phyloP scores from a whole-genome alignment of 805 yeast genomes.

The Sugiyamaella mastotermitis region DNA sequence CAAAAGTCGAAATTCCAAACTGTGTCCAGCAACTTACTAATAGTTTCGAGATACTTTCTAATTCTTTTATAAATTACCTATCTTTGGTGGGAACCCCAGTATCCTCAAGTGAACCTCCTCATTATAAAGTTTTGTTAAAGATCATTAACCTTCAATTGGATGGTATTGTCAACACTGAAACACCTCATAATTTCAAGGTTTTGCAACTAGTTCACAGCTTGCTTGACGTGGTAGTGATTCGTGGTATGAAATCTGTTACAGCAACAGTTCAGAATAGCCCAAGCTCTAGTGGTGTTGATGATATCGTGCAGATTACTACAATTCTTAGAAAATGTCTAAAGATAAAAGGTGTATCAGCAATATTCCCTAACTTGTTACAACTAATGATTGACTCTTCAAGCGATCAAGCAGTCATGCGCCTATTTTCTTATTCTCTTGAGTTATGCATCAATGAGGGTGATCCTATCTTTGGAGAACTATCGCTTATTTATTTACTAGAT shows the following conservation, averaged over 20 bases:
- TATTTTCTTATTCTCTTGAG: slow-evolving; percentile 63
- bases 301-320: slow-evolving; percentile 55
- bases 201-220: slow-evolving; percentile 32
- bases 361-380: slow-evolving; percentile 40
- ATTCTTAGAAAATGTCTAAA: slow-evolving; percentile 54
- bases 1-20: slow-evolving; percentile 5
- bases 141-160: slow-evolving; percentile 19
- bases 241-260: slow-evolving; percentile 56
- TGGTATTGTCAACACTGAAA: slow-evolving; percentile 8
- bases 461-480: slow-evolving; percentile 63
- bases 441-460: slow-evolving; percentile 47
- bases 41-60: slow-evolving; percentile 22
- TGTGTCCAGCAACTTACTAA: slow-evolving; percentile 35
- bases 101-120: slow-evolving; percentile 17
- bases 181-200: slow-evolving; percentile 18
- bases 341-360: slow-evolving; percentile 19
- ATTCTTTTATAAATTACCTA: slow-evolving; percentile 32
- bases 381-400: slow-evolving; percentile 54
- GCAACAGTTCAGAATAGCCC: slow-evolving; percentile 55
- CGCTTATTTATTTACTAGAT: slow-evolving; percentile 64
- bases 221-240: slow-evolving; percentile 58
- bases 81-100: slow-evolving; percentile 28
- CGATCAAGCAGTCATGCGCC: slow-evolving; percentile 51
- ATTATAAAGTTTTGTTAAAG: slow-evolving; percentile 26
- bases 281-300: slow-evolving; percentile 49